Conservation (phyloP, 805 yeast genomes). For the Saccharomycopsis sp. region DNA sequence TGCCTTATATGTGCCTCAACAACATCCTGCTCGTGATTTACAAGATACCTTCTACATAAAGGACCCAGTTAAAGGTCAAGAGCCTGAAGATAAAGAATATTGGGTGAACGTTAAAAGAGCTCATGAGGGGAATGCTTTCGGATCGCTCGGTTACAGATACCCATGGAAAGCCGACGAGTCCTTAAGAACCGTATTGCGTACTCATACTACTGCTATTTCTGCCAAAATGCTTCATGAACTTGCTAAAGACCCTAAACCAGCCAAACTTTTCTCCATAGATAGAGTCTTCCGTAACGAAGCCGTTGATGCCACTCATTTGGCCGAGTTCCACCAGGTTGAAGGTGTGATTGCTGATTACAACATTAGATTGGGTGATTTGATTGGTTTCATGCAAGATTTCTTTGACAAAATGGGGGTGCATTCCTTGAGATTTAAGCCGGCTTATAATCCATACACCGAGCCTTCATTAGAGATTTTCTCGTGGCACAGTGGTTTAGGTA, state of each 20-base stretch:
- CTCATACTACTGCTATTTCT: constrained; percentile 96
- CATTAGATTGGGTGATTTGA: constrained; percentile 89
- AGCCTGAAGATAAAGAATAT: constrained; percentile 76
- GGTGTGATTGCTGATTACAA: constrained; percentile 98
- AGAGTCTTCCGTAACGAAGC: constrained; percentile 99
- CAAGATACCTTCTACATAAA: constrained; percentile 98
- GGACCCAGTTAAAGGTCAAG: constrained; percentile 77
- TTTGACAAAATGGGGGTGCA: constrained; percentile 96
- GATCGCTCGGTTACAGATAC: constrained; percentile 96
- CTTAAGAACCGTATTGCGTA: constrained; percentile 85
- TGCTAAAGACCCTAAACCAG: constrained; percentile 84
- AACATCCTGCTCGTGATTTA: constrained; percentile 98
- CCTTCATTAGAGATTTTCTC: constrained; percentile 97
- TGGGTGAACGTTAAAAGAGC: constrained; percentile 73
- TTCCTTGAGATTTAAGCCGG: constrained; percentile 93
- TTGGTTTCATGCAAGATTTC: constrained; percentile 97
- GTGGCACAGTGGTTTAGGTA: constrained; percentile 87
- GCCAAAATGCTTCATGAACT: constrained; percentile 79
- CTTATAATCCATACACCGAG: constrained; percentile 98
- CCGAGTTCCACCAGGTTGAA: constrained; percentile 98
- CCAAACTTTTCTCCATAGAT: constrained; percentile 90
- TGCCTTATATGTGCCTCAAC: constrained; percentile 94
- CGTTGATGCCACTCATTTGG: constrained; percentile 98
- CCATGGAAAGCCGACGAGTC: constrained; percentile 95
- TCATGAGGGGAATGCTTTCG: constrained; percentile 85